These are phyloP conservation scores for Hypoxylon subgilvum DNA, from an alignment of 495 filamentous ascomycete species.

Conservation along the genomic window DNA sequence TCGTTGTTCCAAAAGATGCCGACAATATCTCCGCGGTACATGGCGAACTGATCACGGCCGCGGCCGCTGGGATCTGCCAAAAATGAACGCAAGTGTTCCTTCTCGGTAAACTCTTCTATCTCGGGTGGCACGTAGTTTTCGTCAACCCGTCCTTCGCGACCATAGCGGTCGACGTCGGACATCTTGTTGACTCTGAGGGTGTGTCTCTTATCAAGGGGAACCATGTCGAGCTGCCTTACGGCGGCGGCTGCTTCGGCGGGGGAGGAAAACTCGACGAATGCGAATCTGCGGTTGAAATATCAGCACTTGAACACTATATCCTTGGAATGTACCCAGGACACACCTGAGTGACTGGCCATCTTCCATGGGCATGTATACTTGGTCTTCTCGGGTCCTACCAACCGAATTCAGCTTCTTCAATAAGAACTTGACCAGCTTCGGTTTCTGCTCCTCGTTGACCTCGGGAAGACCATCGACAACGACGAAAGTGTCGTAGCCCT, in stretches of 20 bases:
- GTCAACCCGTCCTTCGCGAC: constrained; percentile 87
- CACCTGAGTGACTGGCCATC: constrained; percentile 84
- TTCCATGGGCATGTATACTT: constrained; percentile 90
- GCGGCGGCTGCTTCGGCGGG: constrained; percentile 87
- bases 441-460: constrained; percentile 80
- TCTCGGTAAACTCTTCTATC: constrained; percentile 81
- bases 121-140: constrained; percentile 83
- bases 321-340: too few species aligned
- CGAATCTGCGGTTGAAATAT: constrained; percentile 63
- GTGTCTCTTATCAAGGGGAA: constrained; percentile 92
- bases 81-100: constrained; percentile 95
- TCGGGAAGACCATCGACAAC: constrained; percentile 91
- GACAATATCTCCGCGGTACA: constrained; percentile 87
- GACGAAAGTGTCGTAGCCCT: constrained; percentile 93
- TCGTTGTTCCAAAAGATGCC: constrained; percentile 98
- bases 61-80: constrained; percentile 82
- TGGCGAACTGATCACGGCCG: constrained; percentile 90
- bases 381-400: constrained; percentile 83
- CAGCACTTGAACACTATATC: too few species aligned
- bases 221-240: constrained; percentile 80
- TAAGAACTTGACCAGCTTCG: constrained; percentile 92
- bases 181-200: constrained; percentile 95
- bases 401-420: constrained; percentile 85
- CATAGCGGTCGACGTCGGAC: constrained; percentile 95
- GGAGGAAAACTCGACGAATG: constrained; percentile 96